These are phyloP conservation scores for Chamaecyparis obtusa DNA, from an alignment of 75 land plant genomes.

Conservation along the genomic window DNA sequence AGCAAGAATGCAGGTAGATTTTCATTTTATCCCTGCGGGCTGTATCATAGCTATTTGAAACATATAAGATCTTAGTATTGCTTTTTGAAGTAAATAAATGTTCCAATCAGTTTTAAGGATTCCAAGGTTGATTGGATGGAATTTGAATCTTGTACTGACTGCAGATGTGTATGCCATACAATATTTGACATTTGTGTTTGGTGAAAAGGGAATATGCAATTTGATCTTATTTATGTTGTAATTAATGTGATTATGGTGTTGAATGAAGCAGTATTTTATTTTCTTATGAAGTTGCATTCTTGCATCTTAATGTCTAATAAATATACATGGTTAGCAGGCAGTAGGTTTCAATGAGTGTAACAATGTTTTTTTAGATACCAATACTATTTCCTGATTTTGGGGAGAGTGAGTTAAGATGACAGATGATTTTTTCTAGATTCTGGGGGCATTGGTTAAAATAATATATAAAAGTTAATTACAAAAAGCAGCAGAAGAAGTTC, in stretches of 20 bases:
- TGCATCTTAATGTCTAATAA: neutral
- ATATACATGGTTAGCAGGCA: neutral
- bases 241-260: neutral
- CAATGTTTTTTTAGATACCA: no score
- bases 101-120: neutral
- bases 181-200: neutral
- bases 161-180: neutral
- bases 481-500: no score
- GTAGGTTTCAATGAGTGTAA: neutral
- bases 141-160: neutral
- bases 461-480: no score
- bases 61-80: neutral
- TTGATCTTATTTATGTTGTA: neutral
- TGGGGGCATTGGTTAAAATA: no score
- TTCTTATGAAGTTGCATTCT: neutral
- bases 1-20: slow-evolving; percentile 45
- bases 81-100: neutral
- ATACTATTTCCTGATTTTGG: no score
- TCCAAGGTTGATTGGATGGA: neutral
- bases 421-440: no score
- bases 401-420: no score
- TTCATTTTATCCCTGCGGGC: neutral
- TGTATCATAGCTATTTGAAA: neutral
- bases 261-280: neutral
- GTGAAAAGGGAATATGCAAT: neutral